Evolutionary conservation across 2,329 filamentous ascomycete species (phyloP), one percentile per base, ranked within the genome.

Genomic region (Fusarium sarcochroum): DNA sequence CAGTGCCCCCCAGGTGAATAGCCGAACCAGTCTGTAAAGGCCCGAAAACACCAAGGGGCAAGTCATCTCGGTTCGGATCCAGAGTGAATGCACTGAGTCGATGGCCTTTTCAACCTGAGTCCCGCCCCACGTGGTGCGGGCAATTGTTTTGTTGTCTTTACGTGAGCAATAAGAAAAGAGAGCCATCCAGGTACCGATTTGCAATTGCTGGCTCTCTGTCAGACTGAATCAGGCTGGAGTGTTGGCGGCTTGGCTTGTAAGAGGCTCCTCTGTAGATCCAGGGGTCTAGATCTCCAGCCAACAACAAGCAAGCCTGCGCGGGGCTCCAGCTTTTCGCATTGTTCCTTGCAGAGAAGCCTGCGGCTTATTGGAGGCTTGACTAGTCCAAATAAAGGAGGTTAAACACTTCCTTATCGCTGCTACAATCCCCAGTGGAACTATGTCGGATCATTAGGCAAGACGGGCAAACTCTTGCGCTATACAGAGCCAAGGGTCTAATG

Each of bases 311-410:
- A 69, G 70, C 69, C 63, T 71, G 63, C 65, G 69, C 58, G 69
- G 72, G 72, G 72, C 72, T 74, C 70, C 68, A 72, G 66, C 68
- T 74, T 74, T 74, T 61, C 61, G 47, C 67, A 74, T 72, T 72
- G 65, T 58, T 62, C 72, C 72, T 72, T 74, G 68, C 72, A 72
- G 70, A 38, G 56, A 58, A 41, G 54, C 47, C 60, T 73, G 71
- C 65, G 71, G 71, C 71, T 73, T 68, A 63, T 59, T 61, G 57
- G 59, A 20, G 49, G 23, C 46, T 58, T 25, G 40, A 34, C 66
- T 63, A 69, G 51, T 54, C 61, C 56, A 18, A 52, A 61, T 54
- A 41, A 62, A 63, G 66, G 65, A 57, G 55, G 38, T 38, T 50
- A 42, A 34, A 42, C 10, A 30, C 42, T 52, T 47, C 41, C 45